These are phyloP conservation scores for Didymosphaeria variabile DNA, from an alignment of 2,329 filamentous ascomycete species.

Conservation along the genomic window DNA sequence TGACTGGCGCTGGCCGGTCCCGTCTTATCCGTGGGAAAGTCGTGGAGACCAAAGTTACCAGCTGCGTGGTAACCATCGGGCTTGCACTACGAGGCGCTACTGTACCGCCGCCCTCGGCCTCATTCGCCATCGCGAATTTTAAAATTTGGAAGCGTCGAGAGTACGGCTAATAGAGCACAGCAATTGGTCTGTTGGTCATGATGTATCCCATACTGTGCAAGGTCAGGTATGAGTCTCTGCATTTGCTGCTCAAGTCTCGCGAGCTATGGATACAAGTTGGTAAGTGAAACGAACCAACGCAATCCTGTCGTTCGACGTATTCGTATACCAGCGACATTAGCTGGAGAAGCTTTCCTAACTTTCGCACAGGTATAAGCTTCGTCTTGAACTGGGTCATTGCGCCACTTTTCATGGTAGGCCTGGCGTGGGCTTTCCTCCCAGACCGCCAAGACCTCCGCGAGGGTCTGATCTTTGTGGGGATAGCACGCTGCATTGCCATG, in stretches of 20 bases:
- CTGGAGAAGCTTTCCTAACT: not conserved
- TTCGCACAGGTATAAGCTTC: constrained; percentile 66
- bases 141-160: not conserved
- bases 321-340: constrained; percentile 51
- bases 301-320: constrained; percentile 58
- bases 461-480: constrained; percentile 81
- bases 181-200: constrained; percentile 84
- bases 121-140: not conserved
- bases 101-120: not conserved
- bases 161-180: constrained; percentile 53
- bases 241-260: constrained; percentile 68
- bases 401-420: constrained; percentile 79
- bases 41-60: constrained; percentile 9
- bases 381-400: constrained; percentile 85
- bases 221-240: constrained; percentile 79
- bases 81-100: constrained; percentile 11
- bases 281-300: not conserved
- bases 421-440: constrained; percentile 68
- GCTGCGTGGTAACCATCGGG: not conserved
- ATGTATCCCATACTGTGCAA: constrained; percentile 96
- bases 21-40: constrained; percentile 5
- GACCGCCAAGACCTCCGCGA: constrained; percentile 60
- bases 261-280: constrained; percentile 65
- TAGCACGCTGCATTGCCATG: constrained; percentile 91
- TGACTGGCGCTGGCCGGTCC: constrained; percentile 2